These are phyloP conservation scores for Lepidium africanum DNA, from an alignment of 345 rosid species.

Conservation along the genomic window DNA sequence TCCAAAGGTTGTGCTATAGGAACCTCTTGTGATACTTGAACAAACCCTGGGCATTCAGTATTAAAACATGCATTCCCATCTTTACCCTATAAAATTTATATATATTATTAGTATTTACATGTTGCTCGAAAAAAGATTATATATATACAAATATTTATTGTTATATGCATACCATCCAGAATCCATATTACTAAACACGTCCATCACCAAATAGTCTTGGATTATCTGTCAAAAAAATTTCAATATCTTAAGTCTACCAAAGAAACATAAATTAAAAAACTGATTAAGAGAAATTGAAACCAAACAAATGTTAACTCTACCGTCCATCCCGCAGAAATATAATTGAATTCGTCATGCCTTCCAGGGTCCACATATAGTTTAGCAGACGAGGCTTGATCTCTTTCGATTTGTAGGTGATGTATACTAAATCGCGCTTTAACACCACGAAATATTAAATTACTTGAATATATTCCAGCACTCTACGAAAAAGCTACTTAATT, in stretches of 20 bases:
- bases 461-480: neutral
- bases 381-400: neutral
- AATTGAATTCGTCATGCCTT: neutral
- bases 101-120: neutral
- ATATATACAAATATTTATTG: neutral
- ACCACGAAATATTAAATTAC: neutral
- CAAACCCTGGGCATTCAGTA: neutral
- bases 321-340: neutral
- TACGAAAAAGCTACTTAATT: neutral
- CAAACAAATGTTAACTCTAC: neutral
- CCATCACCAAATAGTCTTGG: neutral
- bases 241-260: neutral
- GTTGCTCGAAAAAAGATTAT: neutral
- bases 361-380: neutral
- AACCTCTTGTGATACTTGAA: neutral
- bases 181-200: neutral
- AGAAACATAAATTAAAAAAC: neutral
- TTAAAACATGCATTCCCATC: slow-evolving; percentile 7
- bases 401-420: neutral
- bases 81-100: slow-evolving; percentile 8
- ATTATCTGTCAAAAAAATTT: neutral
- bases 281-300: neutral
- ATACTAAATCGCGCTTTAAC: neutral
- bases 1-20: neutral
- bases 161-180: neutral